These are phyloP conservation scores for Talaromyces albobiverticillius DNA, from an alignment of 2,329 filamentous ascomycete species.

Conservation along the genomic window DNA sequence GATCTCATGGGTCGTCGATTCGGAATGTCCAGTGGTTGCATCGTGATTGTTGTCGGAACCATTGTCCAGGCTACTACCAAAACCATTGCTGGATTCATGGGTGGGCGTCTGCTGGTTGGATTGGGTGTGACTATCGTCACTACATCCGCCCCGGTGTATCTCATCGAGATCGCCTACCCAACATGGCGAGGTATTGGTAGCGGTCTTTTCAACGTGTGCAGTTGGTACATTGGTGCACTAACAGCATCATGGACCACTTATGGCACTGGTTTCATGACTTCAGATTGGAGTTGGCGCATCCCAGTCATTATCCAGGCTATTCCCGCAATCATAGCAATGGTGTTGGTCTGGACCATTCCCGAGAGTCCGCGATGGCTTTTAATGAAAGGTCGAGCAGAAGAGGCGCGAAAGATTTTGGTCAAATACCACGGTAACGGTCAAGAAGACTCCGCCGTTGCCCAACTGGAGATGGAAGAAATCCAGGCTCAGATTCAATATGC, in stretches of 20 bases:
- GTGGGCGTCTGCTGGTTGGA: slow-evolving; percentile 30
- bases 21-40: slow-evolving; percentile 42
- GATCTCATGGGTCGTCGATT: slow-evolving; percentile 46
- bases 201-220: slow-evolving; percentile 27
- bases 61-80: slow-evolving; percentile 23
- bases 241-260: slow-evolving; percentile 20
- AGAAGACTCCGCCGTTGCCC: slow-evolving; percentile 22
- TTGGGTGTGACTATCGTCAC: slow-evolving; percentile 36
- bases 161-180: slow-evolving; percentile 29
- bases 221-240: slow-evolving; percentile 17
- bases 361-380: slow-evolving; percentile 64
- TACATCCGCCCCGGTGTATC: slow-evolving; percentile 28
- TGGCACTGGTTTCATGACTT: slow-evolving; percentile 22
- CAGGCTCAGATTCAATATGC: neutral
- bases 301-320: slow-evolving; percentile 56
- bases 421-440: slow-evolving; percentile 58
- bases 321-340: slow-evolving; percentile 47
- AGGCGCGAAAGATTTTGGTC: slow-evolving; percentile 56
- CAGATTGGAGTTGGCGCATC: slow-evolving; percentile 52
- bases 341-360: slow-evolving; percentile 54
- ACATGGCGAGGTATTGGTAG: slow-evolving; percentile 27
- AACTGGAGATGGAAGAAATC: slow-evolving; percentile 25
- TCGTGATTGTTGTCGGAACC: slow-evolving; percentile 25
- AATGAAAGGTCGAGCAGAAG: slow-evolving; percentile 55
- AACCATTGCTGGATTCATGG: slow-evolving; percentile 25